phyloP scores from a whole-genome alignment of 352 stramenopile genomes.

The Pythium biforme region DNA sequence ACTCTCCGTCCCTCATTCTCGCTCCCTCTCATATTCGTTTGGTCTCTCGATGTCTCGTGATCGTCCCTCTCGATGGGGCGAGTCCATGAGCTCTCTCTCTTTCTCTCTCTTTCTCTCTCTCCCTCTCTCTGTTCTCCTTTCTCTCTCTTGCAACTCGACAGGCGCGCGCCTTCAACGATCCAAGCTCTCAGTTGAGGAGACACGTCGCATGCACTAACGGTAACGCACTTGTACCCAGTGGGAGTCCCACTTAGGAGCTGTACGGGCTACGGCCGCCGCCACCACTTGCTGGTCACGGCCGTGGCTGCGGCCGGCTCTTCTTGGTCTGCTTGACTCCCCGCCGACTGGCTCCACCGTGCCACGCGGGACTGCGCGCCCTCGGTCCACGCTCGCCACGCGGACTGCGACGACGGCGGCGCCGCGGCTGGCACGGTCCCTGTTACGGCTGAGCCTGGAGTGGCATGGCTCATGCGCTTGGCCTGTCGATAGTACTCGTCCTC shows the following conservation, averaged over 20 bases:
- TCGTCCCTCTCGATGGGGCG: background rate
- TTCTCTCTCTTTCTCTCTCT: conserved; percentile 1
- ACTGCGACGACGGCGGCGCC: background rate
- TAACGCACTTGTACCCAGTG: too few relatives aligned
- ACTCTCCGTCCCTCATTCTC: conserved; percentile 10
- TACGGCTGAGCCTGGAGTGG: background rate
- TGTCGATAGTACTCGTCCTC: conserved; percentile 22
- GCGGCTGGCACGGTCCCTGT: background rate
- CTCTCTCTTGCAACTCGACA: conserved; percentile 9
- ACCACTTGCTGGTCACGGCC: conserved; percentile 24
- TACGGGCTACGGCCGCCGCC: conserved; percentile 5
- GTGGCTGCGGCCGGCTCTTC: background rate
- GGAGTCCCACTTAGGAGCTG: too few relatives aligned
- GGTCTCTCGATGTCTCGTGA: background rate
- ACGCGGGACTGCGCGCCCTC: conserved; percentile 11
- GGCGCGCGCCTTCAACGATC: conserved; percentile 1
- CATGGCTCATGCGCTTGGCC: conserved; percentile 20
- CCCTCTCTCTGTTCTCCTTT: background rate
- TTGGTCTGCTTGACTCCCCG: background rate
- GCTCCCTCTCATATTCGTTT: too few relatives aligned
- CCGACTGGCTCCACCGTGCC: conserved; percentile 19
- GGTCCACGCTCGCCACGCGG: conserved; percentile 13
- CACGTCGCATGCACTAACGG: too few relatives aligned
- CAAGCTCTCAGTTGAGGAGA: background rate
- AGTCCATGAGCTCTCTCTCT: background rate